Evolutionary conservation across 2,329 filamentous ascomycete genomes (phyloP), one percentile per base, ranked within the genome.

Genomic region (Helminthosporium solani): DNA sequence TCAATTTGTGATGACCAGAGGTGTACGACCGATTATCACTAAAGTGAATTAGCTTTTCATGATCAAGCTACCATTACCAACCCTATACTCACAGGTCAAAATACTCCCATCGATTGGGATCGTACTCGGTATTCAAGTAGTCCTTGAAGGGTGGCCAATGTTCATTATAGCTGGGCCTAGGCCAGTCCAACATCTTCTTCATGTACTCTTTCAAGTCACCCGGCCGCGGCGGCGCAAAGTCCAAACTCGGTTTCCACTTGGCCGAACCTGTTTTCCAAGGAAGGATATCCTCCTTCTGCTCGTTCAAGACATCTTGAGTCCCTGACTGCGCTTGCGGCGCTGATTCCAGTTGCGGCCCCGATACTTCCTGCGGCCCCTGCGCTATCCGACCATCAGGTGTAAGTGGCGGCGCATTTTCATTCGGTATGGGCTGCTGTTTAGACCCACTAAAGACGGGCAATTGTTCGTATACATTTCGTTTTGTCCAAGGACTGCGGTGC

Each of bases 71-170:
- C 15, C 42, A 5, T 41, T 41, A 14, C 14, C 3, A 30, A 33
- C 19, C 15, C 16, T 16, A 9, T 21, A 53, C 61, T 47, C 50
- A 70, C 68, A 66, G 64, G 3, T 66, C 56, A 52, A 76, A 75
- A 15, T 68, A 63, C 57, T 77, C 74, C 74, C 74, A 77, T 20
- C 73, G 63, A 52, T 76, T 76, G 2, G 74, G 74, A 54, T 76
- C 73, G 48, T 76, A 77, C 21, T 70, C 71, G 42, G 62, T 67
- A 42, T 70, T 51, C 7, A 64, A 52, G 41, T 75, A 77, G 27
- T 70, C 68, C n/a, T 56, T 56, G 52, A 74, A 76, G 2, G 72
- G 68, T 27, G 74, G 74, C 70, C 71, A 75, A 52, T 77, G 74
- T 9, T 60, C 66, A 34, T 61, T 49, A 55, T 63, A 67, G 37